Conservation (phyloP, 2,329 filamentous ascomycete genomes). For the Graphilbum fragrans region DNA sequence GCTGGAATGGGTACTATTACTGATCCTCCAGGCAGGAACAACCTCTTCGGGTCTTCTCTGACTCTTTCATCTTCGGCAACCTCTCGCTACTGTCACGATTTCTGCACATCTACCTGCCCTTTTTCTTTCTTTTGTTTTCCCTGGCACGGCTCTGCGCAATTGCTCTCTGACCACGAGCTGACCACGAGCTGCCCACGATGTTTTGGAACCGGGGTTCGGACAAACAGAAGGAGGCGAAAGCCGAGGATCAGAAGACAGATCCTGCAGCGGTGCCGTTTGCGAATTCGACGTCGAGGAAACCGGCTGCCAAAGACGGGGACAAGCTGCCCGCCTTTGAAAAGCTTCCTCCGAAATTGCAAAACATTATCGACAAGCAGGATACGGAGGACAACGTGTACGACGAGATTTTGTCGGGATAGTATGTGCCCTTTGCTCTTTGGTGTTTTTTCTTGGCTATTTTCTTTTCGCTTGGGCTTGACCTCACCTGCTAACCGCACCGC, state of each 20-base stretch:
- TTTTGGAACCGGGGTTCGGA: slow-evolving; percentile 27
- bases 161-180: neutral
- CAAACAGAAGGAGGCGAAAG: slow-evolving; percentile 14
- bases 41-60: no score
- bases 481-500: slow-evolving; percentile 1
- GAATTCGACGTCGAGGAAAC: neutral
- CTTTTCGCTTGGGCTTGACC: neutral
- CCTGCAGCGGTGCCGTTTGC: slow-evolving; percentile 8
- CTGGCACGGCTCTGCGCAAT: neutral
- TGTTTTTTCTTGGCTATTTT: neutral
- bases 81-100: no score
- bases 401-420: slow-evolving; percentile 68
- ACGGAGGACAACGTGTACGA: slow-evolving; percentile 65
- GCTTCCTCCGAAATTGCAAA: slow-evolving; percentile 43
- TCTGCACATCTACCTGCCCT: no score
- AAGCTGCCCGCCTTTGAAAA: slow-evolving; percentile 36
- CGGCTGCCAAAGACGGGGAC: slow-evolving; percentile 8
- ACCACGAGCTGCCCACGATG: slow-evolving; percentile 14
- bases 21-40: no score
- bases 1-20: no score
- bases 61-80: no score
- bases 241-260: slow-evolving; percentile 18
- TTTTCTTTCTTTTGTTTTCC: neutral
- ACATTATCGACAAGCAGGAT: slow-evolving; percentile 43
- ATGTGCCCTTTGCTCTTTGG: slow-evolving; percentile 24